Evolutionary conservation across 2,329 filamentous ascomycete species (phyloP).

Genomic region (Teratosphaeria nubilosa): DNA sequence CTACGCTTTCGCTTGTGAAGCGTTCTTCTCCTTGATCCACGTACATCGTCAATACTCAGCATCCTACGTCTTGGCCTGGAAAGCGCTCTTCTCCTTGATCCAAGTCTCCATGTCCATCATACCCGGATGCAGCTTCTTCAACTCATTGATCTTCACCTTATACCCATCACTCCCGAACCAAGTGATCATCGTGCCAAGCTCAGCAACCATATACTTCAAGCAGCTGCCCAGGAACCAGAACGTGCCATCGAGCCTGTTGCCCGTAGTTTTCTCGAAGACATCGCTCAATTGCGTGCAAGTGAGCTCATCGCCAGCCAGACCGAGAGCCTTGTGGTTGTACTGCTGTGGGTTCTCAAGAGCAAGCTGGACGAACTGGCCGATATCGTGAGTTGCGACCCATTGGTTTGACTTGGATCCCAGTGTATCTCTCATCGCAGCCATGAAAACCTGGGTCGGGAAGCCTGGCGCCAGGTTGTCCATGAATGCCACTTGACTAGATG

Average conservation of each 20-base stretch:
- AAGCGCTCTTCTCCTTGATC: constrained; percentile 22
- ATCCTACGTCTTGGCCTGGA: constrained; percentile 9
- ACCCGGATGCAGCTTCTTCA: constrained; percentile 35
- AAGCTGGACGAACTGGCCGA: constrained; percentile 41
- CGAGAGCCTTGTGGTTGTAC: constrained; percentile 38
- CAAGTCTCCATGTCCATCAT: constrained; percentile 29
- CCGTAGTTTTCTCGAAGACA: constrained; percentile 39
- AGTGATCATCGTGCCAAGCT: constrained; percentile 23
- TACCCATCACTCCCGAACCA: constrained; percentile 45
- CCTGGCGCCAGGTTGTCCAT: constrained; percentile 49
- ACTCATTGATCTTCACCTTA: constrained; percentile 35
- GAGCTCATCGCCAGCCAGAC: constrained; percentile 45
- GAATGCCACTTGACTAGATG: constrained; percentile 41
- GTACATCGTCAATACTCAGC: constrained; percentile 1
- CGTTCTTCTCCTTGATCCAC: constrained; percentile 23
- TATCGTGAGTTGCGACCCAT: constrained; percentile 37
- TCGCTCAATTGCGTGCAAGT: constrained; percentile 38
- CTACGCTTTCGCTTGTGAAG: constrained; percentile 12
- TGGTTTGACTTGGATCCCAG: constrained; percentile 26
- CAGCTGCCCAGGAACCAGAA: constrained; percentile 34
- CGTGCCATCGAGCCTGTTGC: constrained; percentile 33
- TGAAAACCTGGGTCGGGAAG: constrained; percentile 42
- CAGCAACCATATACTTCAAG: constrained; percentile 34
- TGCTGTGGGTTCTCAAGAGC: constrained; percentile 38
- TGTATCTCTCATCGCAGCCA: constrained; percentile 35